These are phyloP conservation scores for Dalbergia cultrata DNA, from an alignment of 306 rosid genomes.

Conservation along the genomic window DNA sequence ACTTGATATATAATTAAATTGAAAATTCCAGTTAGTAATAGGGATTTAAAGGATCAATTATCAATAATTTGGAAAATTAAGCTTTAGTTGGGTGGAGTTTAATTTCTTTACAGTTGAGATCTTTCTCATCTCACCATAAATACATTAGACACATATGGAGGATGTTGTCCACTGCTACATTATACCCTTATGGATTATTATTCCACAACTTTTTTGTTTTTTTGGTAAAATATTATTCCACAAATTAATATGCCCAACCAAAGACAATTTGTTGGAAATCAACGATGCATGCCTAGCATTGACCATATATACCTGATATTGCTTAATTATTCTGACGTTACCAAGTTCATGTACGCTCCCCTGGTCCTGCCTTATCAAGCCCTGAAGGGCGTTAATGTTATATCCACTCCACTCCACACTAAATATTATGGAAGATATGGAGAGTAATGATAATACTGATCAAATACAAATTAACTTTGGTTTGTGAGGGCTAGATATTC, in stretches of 20 bases:
- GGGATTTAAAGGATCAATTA: neutral
- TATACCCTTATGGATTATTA: neutral
- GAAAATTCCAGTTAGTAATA: no score
- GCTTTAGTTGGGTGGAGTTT: neutral
- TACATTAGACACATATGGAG: neutral
- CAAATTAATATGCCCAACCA: no score
- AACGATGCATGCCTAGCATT: no score
- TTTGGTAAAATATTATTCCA: no score
- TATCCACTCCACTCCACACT: no score
- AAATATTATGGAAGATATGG: no score
- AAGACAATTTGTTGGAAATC: neutral
- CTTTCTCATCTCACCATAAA: neutral
- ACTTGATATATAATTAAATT: neutral
- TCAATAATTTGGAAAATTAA: neutral
- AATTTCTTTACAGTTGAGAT: neutral
- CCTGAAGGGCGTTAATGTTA: constrained; percentile 3
- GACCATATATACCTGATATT: no score
- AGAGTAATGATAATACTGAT: neutral
- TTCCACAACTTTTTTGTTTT: neutral
- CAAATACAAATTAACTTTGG: neutral
- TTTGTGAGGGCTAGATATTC: neutral
- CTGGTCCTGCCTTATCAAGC: neutral
- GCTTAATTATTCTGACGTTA: no score
- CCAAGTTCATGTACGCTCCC: no score
- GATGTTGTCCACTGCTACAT: neutral